phyloP scores from a whole-genome alignment of 257 asterid genomes.

The Gardenia jasminoides region DNA sequence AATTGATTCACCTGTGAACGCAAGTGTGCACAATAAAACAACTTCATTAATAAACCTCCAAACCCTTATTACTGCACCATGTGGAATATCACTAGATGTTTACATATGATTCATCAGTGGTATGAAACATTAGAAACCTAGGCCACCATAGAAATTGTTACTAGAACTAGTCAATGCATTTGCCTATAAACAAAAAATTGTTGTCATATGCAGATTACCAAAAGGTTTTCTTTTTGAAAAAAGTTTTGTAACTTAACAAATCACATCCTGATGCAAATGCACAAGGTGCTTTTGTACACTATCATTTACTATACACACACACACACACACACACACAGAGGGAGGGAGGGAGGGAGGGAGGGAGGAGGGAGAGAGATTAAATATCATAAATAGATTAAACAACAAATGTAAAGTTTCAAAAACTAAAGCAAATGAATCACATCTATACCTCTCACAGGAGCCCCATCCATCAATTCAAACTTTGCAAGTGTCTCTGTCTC shows the following conservation, averaged over 20 bases:
- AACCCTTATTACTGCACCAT: background rate
- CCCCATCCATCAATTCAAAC: slow-evolving; percentile 99
- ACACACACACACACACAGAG: no score
- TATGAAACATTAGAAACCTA: background rate
- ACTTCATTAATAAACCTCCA: background rate
- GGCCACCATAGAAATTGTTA: background rate
- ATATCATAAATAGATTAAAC: no score
- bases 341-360: no score
- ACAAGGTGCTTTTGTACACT: background rate
- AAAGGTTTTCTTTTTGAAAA: background rate
- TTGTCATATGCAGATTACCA: background rate
- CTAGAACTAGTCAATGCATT: background rate
- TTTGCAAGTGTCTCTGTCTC: slow-evolving; percentile 99
- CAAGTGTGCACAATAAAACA: slow-evolving; percentile 14
- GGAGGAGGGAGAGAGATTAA: no score
- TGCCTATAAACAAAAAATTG: background rate
- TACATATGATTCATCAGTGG: background rate
- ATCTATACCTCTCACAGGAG: slow-evolving; percentile 92
- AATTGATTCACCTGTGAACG: slow-evolving; percentile 85
- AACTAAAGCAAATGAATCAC: background rate
- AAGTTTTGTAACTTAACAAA: background rate
- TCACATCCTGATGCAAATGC: background rate
- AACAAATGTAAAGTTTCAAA: no score
- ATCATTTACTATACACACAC: no score
- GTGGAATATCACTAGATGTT: background rate